Percentiles rank a stretch among this genome's conserved stretches.
These are phyloP conservation scores for Candida oleophila DNA, from an alignment of 805 yeast species.

Conservation along the genomic window DNA sequence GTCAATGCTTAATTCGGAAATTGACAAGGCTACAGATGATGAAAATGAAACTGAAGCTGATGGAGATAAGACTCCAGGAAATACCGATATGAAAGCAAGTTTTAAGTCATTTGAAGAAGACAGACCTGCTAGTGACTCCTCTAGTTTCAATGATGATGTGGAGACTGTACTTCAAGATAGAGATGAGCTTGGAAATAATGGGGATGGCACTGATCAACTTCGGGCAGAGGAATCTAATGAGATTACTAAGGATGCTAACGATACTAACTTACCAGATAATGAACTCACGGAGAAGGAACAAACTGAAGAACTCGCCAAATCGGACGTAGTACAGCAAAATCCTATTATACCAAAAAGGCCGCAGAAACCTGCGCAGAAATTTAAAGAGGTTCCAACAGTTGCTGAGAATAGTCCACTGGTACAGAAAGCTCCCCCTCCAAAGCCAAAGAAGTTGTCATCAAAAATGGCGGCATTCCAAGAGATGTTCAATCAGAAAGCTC, in stretches of 20 bases:
- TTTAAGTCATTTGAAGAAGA: conserved; percentile 25
- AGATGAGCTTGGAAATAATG: background rate
- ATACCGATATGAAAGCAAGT: conserved; percentile 25
- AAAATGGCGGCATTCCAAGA: conserved; percentile 81
- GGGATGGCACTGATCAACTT: background rate
- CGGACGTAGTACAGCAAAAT: background rate
- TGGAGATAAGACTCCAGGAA: conserved; percentile 35
- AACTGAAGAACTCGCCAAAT: too few species aligned
- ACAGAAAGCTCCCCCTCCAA: conserved; percentile 53
- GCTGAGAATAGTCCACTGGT: background rate
- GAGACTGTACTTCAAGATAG: conserved; percentile 28
- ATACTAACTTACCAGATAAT: background rate
- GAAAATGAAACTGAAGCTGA: conserved; percentile 14
- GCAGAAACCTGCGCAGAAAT: conserved; percentile 1
- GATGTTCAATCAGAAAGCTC: conserved; percentile 49
- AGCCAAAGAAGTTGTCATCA: conserved; percentile 76
- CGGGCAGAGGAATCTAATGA: background rate
- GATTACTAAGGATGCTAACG: background rate
- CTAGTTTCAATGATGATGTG: conserved; percentile 30
- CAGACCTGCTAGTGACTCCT: conserved; percentile 14
- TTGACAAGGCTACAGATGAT: conserved; percentile 11
- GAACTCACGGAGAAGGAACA: too few species aligned
- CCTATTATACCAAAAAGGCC: conserved; percentile 10
- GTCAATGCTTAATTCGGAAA: conserved; percentile 7
- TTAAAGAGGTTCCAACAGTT: background rate